Evolutionary conservation across 768 basidiomycete genomes (phyloP), one percentile per base, ranked within the genome.

Genomic region (Suillus bovinus): DNA sequence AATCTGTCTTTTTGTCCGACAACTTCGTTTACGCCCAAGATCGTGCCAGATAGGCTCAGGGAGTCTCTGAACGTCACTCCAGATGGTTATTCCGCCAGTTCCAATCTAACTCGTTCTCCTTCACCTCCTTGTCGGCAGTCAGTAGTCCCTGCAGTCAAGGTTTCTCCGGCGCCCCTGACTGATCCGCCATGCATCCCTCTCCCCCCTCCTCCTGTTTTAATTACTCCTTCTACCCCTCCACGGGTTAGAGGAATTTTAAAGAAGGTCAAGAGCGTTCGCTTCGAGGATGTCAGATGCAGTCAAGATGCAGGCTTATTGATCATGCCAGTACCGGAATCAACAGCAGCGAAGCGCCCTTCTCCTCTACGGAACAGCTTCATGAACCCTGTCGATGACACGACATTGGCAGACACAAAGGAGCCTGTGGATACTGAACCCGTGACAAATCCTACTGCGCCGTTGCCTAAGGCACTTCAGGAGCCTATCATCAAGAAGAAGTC

Each of bases 191-290:
- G 53, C 16, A 22, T 63, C 33, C 66, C 70, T 22, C 64, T 69
- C 22, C 70, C 68, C 8, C 68, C 66, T 16, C 68, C 67, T 31
- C 63, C 69, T 31, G 70, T 63, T 46, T 66, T 72, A 53, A 55
- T 69, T 63, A 69, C 55, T 56, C 70, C 67, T 29, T 70, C 69
- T 5, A 77, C 71, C 34, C 67, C 73, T 50, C 66, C 68, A 8
- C 71, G 71, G 0, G 71, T 74, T 22, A 71, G 71, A 59, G 72
- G 78, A 27, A 79, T 79, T 54, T 68, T 79, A 63, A 79, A 79
- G 71, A 76, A 74, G 63, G 70, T 65, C 62, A 79, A 79, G 71
- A 74, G 68, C 47, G 78, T 79, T 42, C 77, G 78, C 38, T 79
- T 79, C 63, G 73, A 74, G 31, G 74, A 74, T 38, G 10, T 24